Percentiles rank a stretch among this genome's conserved stretches.
Conservation (phyloP, 352 stramenopile species). For the Pythium insidiosum region DNA sequence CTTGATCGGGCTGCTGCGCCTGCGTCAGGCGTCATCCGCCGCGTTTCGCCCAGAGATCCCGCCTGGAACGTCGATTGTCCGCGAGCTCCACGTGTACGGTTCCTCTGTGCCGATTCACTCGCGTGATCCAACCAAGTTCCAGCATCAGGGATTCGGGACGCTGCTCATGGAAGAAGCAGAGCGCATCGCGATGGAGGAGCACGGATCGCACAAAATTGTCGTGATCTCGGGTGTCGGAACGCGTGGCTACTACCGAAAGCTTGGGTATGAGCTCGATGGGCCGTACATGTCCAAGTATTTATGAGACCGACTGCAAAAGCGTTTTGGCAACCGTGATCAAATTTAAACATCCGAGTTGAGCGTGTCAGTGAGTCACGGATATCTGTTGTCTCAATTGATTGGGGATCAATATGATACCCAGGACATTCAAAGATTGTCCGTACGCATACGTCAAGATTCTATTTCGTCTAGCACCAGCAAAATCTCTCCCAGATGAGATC, state of each 20-base stretch:
- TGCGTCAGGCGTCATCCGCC: constrained; percentile 83
- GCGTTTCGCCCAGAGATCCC: constrained; percentile 81
- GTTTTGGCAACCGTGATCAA: too few species aligned
- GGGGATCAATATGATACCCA: too few species aligned
- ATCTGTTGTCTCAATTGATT: too few species aligned
- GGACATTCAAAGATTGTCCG: too few species aligned
- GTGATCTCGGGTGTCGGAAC: constrained; percentile 96
- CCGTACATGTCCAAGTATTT: constrained; percentile 96
- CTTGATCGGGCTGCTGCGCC: constrained; percentile 91
- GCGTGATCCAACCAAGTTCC: constrained; percentile 94
- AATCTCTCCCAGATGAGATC: too few species aligned
- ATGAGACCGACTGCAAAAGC: constrained; percentile 21
- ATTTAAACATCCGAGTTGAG: too few species aligned
- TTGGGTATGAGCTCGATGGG: constrained; percentile 95
- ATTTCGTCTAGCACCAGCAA: too few species aligned
- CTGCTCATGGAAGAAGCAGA: constrained; percentile 97
- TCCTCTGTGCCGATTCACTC: constrained; percentile 91
- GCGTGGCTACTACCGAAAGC: constrained; percentile 95
- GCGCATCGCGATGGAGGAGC: constrained; percentile 92
- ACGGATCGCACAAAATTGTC: constrained; percentile 93
- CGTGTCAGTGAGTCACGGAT: too few species aligned
- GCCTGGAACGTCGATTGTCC: constrained; percentile 62
- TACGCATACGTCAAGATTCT: too few species aligned
- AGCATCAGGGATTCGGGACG: constrained; percentile 95
- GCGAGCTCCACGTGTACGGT: constrained; percentile 96